Conservation (phyloP, 1,284 basidiomycete species). For the Naganishia sp. region DNA sequence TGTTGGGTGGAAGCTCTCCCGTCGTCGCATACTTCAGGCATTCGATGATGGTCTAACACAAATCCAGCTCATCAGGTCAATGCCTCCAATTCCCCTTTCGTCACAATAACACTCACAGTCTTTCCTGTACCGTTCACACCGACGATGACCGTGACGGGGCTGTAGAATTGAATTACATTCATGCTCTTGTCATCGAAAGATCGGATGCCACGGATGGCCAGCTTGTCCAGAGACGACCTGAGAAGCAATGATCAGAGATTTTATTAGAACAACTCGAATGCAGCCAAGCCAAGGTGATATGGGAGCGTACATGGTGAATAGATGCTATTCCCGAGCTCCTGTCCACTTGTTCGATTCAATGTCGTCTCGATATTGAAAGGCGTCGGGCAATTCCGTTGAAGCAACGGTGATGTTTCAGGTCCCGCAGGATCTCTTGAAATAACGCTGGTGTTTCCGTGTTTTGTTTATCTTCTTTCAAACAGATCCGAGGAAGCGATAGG, state of each 20-base stretch:
- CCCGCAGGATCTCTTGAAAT: no score
- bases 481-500: no score
- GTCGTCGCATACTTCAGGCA: conserved; percentile 99
- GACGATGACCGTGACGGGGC: conserved; percentile 96
- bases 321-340: neutral
- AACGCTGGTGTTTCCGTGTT: no score
- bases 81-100: neutral
- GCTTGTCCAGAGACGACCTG: conserved; percentile 85
- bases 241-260: neutral
- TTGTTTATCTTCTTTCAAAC: no score
- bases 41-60: conserved; percentile 84
- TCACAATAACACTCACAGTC: conserved; percentile 60
- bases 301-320: no score
- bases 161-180: conserved; percentile 94
- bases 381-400: neutral
- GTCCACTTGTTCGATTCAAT: neutral
- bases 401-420: no score
- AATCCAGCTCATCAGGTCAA: neutral
- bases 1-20: conserved; percentile 95
- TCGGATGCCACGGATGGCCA: conserved; percentile 70
- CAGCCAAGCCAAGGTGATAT: no score
- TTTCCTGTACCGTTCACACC: conserved; percentile 99
- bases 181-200: conserved; percentile 94
- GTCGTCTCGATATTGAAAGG: no score
- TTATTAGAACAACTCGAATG: no score